A percentile compares a stretch with the other conserved stretches of the same genome.
These are phyloP conservation scores for Coemansia sp. DNA, from an alignment of 192 early-diverging fungal genomes.

Conservation along the genomic window DNA sequence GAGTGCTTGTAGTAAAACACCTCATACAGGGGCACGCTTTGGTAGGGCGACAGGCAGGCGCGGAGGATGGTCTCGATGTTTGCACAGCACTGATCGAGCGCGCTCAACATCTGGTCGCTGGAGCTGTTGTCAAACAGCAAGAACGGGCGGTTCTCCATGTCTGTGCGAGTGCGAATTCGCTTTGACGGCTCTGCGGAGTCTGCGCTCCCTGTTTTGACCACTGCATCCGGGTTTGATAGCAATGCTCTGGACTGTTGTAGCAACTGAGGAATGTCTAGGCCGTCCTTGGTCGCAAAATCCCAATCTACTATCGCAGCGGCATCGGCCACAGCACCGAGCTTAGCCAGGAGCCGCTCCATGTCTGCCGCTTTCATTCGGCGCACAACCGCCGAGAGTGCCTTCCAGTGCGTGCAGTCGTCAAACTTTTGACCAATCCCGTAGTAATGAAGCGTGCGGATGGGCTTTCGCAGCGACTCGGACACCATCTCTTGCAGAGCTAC, in stretches of 20 bases:
- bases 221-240: constrained; percentile 15
- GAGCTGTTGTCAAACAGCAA: constrained; percentile 41
- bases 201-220: not conserved
- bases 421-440: constrained; percentile 56
- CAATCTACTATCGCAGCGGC: constrained; percentile 15
- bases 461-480: constrained; percentile 50
- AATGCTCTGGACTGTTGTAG: constrained; percentile 14
- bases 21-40: constrained; percentile 67
- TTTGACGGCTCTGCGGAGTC: constrained; percentile 10
- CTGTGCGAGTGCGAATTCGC: constrained; percentile 45
- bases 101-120: constrained; percentile 35
- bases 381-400: constrained; percentile 36
- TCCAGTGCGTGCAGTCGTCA: constrained; percentile 45
- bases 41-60: constrained; percentile 58
- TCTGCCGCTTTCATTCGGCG: constrained; percentile 44
- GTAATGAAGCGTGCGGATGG: constrained; percentile 66
- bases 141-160: constrained; percentile 47
- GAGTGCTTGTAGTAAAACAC: constrained; percentile 76
- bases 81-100: constrained; percentile 33
- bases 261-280: constrained; percentile 12
- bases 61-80: constrained; percentile 31
- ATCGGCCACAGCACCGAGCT: constrained; percentile 4
- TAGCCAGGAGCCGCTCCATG: constrained; percentile 34
- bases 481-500: constrained; percentile 56
- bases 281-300: constrained; percentile 12